A percentile compares a stretch with the other conserved stretches of the same genome.
Conservation (phyloP, 225 moss, liverwort and hornwort genomes). For the Marchantia polymorpha region DNA sequence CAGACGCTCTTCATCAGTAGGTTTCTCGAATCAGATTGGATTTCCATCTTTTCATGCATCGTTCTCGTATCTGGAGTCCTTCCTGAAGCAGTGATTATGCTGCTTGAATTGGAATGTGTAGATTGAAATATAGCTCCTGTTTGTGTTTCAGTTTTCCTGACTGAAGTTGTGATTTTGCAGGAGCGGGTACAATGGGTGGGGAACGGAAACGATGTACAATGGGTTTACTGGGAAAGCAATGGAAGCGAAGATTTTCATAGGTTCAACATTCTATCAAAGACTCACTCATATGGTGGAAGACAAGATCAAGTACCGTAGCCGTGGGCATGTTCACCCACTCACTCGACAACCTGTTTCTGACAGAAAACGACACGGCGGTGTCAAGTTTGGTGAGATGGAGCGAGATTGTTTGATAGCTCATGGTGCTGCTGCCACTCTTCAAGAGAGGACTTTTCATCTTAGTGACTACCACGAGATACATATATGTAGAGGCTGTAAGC, state of each 20-base stretch:
- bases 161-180: constrained; percentile 15
- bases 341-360: constrained; percentile 78
- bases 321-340: constrained; percentile 66
- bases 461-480: constrained; percentile 66
- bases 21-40: neutral
- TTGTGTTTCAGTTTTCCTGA: neutral
- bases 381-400: constrained; percentile 95
- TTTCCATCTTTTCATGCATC: neutral
- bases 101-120: neutral
- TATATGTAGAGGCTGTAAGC: constrained; percentile 57
- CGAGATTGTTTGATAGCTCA: constrained; percentile 79
- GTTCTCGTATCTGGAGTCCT: neutral
- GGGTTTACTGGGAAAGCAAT: constrained; percentile 65
- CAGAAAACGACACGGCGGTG: constrained; percentile 72
- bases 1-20: constrained; percentile 66
- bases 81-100: neutral
- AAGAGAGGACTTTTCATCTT: constrained; percentile 65
- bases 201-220: constrained; percentile 65
- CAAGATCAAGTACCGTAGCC: constrained; percentile 75
- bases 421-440: constrained; percentile 72
- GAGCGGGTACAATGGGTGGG: constrained; percentile 57
- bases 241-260: constrained; percentile 58
- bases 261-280: constrained; percentile 84
- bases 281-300: constrained; percentile 87
- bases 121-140: neutral